phyloP scores from a whole-genome alignment of 176 grass and related monocot species.

The Musa acuminata region DNA sequence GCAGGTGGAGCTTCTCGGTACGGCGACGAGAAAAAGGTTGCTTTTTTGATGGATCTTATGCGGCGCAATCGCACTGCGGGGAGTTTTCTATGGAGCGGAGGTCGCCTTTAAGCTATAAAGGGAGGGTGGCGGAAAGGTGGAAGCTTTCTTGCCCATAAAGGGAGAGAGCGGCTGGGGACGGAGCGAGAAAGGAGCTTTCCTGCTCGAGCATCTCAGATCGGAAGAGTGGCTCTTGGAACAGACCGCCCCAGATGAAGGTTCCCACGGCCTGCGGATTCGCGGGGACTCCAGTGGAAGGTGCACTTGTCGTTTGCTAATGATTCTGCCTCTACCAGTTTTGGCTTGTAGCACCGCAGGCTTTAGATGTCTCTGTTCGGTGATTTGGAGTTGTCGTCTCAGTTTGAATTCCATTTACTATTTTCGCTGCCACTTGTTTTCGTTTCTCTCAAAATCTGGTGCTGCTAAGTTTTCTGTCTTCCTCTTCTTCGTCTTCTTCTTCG shows the following conservation, averaged over 20 bases:
- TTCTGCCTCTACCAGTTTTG: not conserved
- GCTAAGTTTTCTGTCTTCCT: not conserved
- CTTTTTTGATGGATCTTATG: not conserved
- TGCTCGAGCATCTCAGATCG: not conserved
- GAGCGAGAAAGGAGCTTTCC: not conserved
- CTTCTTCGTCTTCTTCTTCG: not conserved
- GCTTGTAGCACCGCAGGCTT: not conserved
- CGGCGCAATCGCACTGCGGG: not conserved
- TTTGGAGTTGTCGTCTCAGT: not conserved
- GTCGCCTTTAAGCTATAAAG: not conserved
- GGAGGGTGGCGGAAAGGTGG: not conserved
- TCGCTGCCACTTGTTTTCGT: not conserved
- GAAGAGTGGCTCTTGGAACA: not conserved
- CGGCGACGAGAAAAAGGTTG: not conserved
- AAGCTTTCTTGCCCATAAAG: conserved; percentile 14
- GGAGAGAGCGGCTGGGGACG: not conserved
- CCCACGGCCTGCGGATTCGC: not conserved
- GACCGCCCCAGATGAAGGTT: not conserved
- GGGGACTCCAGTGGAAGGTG: conserved; percentile 4
- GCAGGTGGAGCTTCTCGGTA: not conserved
- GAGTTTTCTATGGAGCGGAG: not conserved
- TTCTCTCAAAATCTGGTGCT: not conserved
- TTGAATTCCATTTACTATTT: not conserved
- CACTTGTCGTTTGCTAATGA: not conserved
- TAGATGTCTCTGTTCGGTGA: not conserved